These are phyloP conservation scores for Coemansia sp. DNA, from an alignment of 192 early-diverging fungal genomes.

Conservation along the genomic window DNA sequence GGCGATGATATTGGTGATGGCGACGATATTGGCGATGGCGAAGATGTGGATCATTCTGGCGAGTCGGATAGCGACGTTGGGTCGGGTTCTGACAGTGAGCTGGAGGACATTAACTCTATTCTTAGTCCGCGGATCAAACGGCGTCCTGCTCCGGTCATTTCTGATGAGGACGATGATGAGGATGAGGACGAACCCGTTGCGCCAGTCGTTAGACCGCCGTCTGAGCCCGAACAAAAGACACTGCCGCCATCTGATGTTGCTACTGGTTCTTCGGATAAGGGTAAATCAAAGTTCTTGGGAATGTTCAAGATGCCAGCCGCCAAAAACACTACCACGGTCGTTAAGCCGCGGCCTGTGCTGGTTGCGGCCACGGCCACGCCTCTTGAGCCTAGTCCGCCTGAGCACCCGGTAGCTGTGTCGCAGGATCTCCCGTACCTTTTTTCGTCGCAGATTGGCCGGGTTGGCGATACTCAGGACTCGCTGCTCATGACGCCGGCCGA, in stretches of 20 bases:
- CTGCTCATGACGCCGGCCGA: conserved; percentile 42
- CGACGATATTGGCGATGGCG: not conserved
- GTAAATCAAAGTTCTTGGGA: conserved; percentile 40
- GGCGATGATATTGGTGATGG: not conserved
- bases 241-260: not conserved
- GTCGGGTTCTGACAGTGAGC: not conserved
- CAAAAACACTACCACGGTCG: not conserved
- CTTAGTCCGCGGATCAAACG: not conserved
- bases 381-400: not conserved
- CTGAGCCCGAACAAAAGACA: not conserved
- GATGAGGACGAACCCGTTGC: not conserved
- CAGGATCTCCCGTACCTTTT: conserved; percentile 37
- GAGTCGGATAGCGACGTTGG: not conserved
- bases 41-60: not conserved
- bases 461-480: conserved; percentile 46
- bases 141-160: conserved; percentile 1
- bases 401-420: conserved; percentile 7
- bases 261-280: not conserved
- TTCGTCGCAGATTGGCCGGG: conserved; percentile 14
- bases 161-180: conserved; percentile 30
- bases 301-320: conserved; percentile 46
- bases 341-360: not conserved
- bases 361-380: not conserved
- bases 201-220: not conserved
- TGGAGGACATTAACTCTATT: not conserved